These are phyloP conservation scores for Phytophthora podocarpi DNA, from an alignment of 352 stramenopile genomes.

Conservation along the genomic window DNA sequence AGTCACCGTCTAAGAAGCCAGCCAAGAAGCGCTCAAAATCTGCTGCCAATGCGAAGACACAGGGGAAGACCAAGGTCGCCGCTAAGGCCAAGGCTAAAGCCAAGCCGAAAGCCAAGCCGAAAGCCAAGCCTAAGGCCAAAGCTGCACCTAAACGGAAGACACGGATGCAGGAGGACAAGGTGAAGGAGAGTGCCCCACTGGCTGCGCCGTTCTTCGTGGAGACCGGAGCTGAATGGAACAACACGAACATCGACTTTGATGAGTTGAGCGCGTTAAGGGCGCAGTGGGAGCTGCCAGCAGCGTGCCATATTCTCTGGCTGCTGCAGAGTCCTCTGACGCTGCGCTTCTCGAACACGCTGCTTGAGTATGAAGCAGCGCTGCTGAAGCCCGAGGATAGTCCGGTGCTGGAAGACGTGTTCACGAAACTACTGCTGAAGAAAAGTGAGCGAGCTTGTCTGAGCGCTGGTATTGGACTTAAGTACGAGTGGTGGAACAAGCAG, in stretches of 20 bases:
- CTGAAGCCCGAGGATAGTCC: slow-evolving; percentile 72
- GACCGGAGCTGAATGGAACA: slow-evolving; percentile 69
- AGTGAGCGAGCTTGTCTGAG: slow-evolving; percentile 79
- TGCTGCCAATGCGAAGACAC: slow-evolving; percentile 23
- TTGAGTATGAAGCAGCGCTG: slow-evolving; percentile 85
- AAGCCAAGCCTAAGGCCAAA: slow-evolving; percentile 35
- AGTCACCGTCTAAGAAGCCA: slow-evolving; percentile 18
- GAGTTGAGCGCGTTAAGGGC: slow-evolving; percentile 61
- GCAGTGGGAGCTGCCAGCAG: slow-evolving; percentile 79
- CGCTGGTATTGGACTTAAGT: slow-evolving; percentile 81
- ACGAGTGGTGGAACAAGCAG: slow-evolving; percentile 91
- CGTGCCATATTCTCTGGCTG: slow-evolving; percentile 85
- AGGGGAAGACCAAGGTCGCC: not conserved
- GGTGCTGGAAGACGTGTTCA: slow-evolving; percentile 86
- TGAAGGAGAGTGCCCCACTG: slow-evolving; percentile 63
- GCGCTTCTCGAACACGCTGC: slow-evolving; percentile 74
- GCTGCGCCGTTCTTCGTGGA: slow-evolving; percentile 72
- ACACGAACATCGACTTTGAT: slow-evolving; percentile 76
- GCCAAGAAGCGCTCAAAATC: slow-evolving; percentile 37
- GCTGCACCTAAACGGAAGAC: slow-evolving; percentile 61
- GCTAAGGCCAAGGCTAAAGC: slow-evolving; percentile 19
- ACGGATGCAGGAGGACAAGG: slow-evolving; percentile 59
- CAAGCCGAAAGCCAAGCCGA: slow-evolving; percentile 27
- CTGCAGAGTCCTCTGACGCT: slow-evolving; percentile 81
- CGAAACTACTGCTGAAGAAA: slow-evolving; percentile 85